Conservation (phyloP, 768 basidiomycete genomes). For the Psilocybe cyanescens region DNA sequence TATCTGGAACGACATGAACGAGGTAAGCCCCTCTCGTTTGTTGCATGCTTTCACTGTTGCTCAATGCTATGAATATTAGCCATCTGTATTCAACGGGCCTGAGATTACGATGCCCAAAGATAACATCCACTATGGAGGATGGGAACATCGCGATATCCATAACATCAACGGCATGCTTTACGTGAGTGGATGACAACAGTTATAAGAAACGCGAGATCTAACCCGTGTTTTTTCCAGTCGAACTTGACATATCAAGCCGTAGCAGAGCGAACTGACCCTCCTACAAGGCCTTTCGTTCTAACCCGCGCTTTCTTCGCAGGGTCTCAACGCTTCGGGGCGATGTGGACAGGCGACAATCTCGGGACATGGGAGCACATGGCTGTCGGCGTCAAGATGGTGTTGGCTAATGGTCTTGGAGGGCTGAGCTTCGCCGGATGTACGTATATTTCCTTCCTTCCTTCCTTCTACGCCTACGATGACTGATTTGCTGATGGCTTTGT, state of each 20-base stretch:
- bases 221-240: slow-evolving; percentile 49
- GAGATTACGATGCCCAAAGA: slow-evolving; percentile 81
- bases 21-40: slow-evolving; percentile 51
- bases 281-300: slow-evolving; percentile 91
- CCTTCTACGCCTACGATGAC: too few relatives aligned
- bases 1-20: slow-evolving; percentile 99
- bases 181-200: slow-evolving; percentile 45
- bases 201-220: not conserved
- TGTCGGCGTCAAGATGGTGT: slow-evolving; percentile 91
- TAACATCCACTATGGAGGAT: slow-evolving; percentile 85
- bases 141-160: slow-evolving; percentile 98
- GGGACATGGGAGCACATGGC: slow-evolving; percentile 99
- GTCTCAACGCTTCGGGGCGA: slow-evolving; percentile 93
- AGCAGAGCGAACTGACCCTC: slow-evolving; percentile 69
- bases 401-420: slow-evolving; percentile 86
- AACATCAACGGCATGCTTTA: slow-evolving; percentile 98
- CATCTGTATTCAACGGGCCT: slow-evolving; percentile 98
- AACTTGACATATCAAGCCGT: slow-evolving; percentile 86
- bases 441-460: slow-evolving; percentile 30
- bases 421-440: slow-evolving; percentile 91
- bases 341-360: slow-evolving; percentile 99
- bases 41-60: too few relatives aligned
- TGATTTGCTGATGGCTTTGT: not conserved
- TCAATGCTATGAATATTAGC: slow-evolving; percentile 40
- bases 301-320: slow-evolving; percentile 96